phyloP scores from a whole-genome alignment of 164 flowering plant species.

The Vitis labrusca region DNA sequence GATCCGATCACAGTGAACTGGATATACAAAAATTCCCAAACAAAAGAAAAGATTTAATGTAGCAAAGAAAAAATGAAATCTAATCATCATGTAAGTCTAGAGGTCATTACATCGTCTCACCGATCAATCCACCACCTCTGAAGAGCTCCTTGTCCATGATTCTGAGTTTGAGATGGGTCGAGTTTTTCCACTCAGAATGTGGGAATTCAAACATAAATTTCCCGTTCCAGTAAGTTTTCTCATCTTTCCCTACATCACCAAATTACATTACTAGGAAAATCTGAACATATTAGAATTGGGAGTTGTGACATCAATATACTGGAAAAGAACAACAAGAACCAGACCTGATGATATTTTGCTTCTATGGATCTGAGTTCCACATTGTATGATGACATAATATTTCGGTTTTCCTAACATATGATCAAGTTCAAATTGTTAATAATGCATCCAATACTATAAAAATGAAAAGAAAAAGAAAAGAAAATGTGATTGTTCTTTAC shows the following conservation, averaged over 20 bases:
- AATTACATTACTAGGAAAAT: neutral
- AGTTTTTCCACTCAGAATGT: conserved; percentile 27
- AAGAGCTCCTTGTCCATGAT: conserved; percentile 51
- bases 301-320: neutral
- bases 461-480: neutral
- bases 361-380: conserved; percentile 45
- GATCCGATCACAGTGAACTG: too few relatives aligned
- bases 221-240: conserved; percentile 65
- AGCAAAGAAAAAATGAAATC: neutral
- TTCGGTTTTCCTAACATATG: conserved; percentile 44
- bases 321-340: neutral
- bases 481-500: neutral
- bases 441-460: neutral
- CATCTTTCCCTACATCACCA: conserved; percentile 45
- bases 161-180: conserved; percentile 51
- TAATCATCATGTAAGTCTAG: neutral
- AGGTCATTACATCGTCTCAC: conserved; percentile 53
- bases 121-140: conserved; percentile 54
- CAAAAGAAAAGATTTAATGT: neutral
- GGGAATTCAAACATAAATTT: conserved; percentile 54
- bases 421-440: neutral
- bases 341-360: conserved; percentile 65
- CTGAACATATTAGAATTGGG: neutral
- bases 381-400: conserved; percentile 53
- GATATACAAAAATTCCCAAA: too few relatives aligned